Base-by-base conservation (phyloP, 495 filamentous ascomycete genomes). In the Penicillium canariense region DNA sequence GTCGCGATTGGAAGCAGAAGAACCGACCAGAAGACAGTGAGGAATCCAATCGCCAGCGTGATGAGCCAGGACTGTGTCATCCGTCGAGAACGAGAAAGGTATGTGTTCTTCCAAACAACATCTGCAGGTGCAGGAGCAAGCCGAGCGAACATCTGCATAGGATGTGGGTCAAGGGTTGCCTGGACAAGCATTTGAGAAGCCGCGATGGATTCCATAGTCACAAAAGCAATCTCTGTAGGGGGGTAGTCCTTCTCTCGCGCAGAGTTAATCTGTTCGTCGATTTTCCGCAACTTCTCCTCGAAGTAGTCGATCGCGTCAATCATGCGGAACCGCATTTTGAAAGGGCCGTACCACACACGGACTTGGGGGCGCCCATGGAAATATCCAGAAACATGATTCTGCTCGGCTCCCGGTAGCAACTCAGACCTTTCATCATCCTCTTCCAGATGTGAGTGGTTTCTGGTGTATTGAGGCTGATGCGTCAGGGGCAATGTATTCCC, bases 181-280 rank as follows among this genome's bases (percentile, higher is more conserved):
- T 99, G 94, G 36, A 95, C 86, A 14, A 91, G 90, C 88, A 97
- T 95, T 75, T 98, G 94, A 52, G 81, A 84, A 20, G 91, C 84
- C n/a, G 90, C 87, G 54, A 93, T 90, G 15, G 91, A 96, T 68
- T 96, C 87, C 88, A 99, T 91, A 1, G 95, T 97, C 28, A 99
- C 90, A 68, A 97, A 97, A 6, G 95, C 95, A 30, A 95, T 76
- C 36, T 91, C 84, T 0, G 84, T 91, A 2, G 95, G 79, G 8
- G 78, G 72, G 63, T 89, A 97, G 14, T 87, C 84, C 66, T 92
- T 92, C 59, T 82, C 81, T 23, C 95, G 81, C 0, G 87, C 84
- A 14, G 58, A 68, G 18, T 68, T 67, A 36, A 99, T 92, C 60
- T 86, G 77, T 36, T 92, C 89, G 54, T 97, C 93, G 5, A 94